phyloP scores from a whole-genome alignment of 2,329 filamentous ascomycete genomes.

The Mycogone perniciosa region DNA sequence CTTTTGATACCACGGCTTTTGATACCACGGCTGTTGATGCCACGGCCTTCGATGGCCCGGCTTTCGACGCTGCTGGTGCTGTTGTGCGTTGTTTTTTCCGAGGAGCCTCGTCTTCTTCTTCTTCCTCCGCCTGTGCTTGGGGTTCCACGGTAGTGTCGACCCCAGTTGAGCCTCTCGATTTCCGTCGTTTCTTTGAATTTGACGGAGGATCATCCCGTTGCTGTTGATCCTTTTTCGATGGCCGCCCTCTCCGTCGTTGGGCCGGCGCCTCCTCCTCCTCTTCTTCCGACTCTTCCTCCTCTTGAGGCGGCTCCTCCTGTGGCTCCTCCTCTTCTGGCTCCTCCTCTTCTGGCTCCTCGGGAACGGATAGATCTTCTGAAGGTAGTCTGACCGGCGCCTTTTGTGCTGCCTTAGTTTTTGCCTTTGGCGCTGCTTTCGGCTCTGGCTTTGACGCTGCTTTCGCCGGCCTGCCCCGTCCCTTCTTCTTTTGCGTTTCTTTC shows the following conservation, averaged over 20 bases:
- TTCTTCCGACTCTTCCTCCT: conserved; percentile 5
- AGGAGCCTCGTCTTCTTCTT: conserved; percentile 18
- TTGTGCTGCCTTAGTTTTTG: background rate
- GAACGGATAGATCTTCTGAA: conserved; percentile 5
- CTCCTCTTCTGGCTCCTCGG: conserved; percentile 12
- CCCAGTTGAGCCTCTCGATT: conserved; percentile 4
- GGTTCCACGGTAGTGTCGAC: conserved; percentile 12
- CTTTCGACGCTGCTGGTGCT: conserved; percentile 20
- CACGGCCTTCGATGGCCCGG: conserved; percentile 13
- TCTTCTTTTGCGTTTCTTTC: conserved; percentile 3
- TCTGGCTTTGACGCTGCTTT: background rate
- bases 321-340: conserved; percentile 1
- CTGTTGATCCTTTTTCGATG: conserved; percentile 11
- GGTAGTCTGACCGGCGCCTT: background rate
- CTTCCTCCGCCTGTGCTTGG: conserved; percentile 19
- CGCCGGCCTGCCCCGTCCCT: conserved; percentile 4
- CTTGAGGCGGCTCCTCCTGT: conserved; percentile 11
- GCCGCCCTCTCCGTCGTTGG: conserved; percentile 15
- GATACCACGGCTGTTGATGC: conserved; percentile 7
- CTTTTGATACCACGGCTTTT: conserved; percentile 19
- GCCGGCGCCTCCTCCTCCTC: conserved; percentile 9
- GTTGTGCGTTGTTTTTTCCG: conserved; percentile 24
- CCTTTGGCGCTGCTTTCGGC: conserved; percentile 2
- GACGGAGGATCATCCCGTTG: conserved; percentile 1
- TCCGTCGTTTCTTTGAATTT: conserved; percentile 12